Percentiles rank a stretch among this genome's conserved stretches.
These are phyloP conservation scores for Chenopodium album DNA, from an alignment of 148 eudicot species.

Conservation along the genomic window DNA sequence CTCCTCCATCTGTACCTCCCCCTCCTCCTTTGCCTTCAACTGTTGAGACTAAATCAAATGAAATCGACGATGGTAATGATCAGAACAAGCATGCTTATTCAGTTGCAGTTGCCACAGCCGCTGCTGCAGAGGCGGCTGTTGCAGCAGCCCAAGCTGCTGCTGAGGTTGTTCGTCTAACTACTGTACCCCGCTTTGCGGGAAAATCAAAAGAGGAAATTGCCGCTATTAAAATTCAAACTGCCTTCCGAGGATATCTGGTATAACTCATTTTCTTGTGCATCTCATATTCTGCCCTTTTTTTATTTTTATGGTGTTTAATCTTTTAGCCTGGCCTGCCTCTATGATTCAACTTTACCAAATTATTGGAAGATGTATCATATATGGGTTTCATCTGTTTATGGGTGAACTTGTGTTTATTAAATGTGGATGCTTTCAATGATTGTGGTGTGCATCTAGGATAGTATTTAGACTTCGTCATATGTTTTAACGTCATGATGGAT, in stretches of 20 bases:
- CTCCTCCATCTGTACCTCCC: conserved; percentile 14
- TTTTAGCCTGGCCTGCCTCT: background rate
- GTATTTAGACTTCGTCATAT: background rate
- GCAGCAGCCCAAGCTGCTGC: conserved; percentile 87
- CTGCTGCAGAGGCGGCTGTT: conserved; percentile 86
- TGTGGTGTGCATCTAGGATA: background rate
- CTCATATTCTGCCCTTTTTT: background rate
- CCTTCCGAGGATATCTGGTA: conserved; percentile 83
- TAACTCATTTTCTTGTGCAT: background rate
- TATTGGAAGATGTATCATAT: too few relatives aligned
- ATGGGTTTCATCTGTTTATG: too few relatives aligned
- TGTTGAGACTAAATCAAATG: conserved; percentile 36
- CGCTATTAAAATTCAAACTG: conserved; percentile 79
- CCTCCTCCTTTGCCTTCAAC: conserved; percentile 28
- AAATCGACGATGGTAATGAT: conserved; percentile 54
- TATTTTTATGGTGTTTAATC: background rate
- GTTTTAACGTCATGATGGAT: background rate
- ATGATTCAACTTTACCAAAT: background rate
- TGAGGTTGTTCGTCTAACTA: conserved; percentile 77
- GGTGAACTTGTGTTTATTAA: too few relatives aligned
- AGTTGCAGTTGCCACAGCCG: conserved; percentile 75
- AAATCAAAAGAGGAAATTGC: conserved; percentile 71
- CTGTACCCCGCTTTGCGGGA: conserved; percentile 38
- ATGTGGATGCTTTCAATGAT: background rate
- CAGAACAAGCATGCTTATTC: conserved; percentile 74